These are phyloP conservation scores for Neohortaea acidophila DNA, from an alignment of 495 filamentous ascomycete genomes.

Conservation along the genomic window DNA sequence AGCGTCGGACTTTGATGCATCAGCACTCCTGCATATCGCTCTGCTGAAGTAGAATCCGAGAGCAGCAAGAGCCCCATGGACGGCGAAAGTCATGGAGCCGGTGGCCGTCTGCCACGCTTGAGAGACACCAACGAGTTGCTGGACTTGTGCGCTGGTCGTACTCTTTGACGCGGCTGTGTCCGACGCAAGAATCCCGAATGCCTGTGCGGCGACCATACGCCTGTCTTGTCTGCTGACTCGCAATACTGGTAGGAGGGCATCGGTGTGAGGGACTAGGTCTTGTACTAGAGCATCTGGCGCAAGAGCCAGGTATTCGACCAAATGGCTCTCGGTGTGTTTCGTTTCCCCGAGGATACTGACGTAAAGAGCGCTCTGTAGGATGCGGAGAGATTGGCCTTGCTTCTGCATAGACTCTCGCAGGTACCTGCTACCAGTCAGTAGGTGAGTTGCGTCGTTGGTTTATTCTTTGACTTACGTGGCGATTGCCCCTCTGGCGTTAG, in stretches of 20 bases:
- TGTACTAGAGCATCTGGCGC: conserved; percentile 8
- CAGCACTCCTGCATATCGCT: conserved; percentile 33
- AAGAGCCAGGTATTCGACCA: conserved; percentile 13
- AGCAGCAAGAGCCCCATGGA: conserved; percentile 46
- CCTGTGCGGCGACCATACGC: conserved; percentile 46
- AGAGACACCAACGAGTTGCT: conserved; percentile 29
- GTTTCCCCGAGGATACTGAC: conserved; percentile 3
- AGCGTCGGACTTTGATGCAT: conserved; percentile 22
- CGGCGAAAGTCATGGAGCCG: conserved; percentile 43
- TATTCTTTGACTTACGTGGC: too few species aligned
- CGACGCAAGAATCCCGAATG: conserved; percentile 65
- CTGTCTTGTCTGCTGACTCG: conserved; percentile 44
- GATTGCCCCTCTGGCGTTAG: conserved; percentile 42
- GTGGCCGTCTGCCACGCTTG: conserved; percentile 41
- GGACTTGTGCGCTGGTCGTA: conserved; percentile 28
- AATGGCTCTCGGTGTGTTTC: background rate
- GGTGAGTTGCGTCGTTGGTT: too few species aligned
- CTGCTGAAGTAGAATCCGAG: conserved; percentile 46
- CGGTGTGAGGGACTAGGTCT: conserved; percentile 1
- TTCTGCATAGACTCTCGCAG: background rate
- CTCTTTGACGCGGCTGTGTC: conserved; percentile 35
- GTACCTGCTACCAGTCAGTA: too few species aligned
- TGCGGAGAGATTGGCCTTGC: conserved; percentile 3
- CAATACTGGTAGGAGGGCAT: conserved; percentile 1
- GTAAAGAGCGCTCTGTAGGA: conserved; percentile 21